Evolutionary conservation across 306 rosid species (phyloP).

Genomic region (Glycine latifolia): DNA sequence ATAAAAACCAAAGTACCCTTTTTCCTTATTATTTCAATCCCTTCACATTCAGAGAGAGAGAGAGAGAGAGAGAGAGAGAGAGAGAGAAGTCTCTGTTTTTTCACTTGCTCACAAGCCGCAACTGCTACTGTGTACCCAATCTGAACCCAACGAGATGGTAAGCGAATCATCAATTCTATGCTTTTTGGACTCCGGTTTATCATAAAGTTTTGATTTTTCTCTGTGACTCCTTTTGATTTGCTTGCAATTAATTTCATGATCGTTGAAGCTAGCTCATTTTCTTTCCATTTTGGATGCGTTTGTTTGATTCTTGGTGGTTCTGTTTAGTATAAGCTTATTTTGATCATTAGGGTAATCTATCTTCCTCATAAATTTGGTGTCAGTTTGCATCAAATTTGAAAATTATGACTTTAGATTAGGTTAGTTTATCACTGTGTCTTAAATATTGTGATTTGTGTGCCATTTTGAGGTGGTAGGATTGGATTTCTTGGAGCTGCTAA

Average conservation of each 20-base stretch:
- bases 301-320: conserved; percentile 36
- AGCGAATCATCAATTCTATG: conserved; percentile 13
- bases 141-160: conserved; percentile 61
- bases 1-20: conserved; percentile 15
- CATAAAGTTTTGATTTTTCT: conserved; percentile 28
- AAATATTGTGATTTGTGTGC: conserved; percentile 24
- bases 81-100: conserved; percentile 33
- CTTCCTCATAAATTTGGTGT: conserved; percentile 30
- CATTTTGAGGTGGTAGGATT: conserved; percentile 17
- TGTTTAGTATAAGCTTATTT: conserved; percentile 1
- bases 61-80: neutral
- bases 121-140: conserved; percentile 46
- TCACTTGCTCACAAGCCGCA: conserved; percentile 46
- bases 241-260: conserved; percentile 31
- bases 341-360: conserved; percentile 17
- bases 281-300: conserved; percentile 23
- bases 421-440: conserved; percentile 32
- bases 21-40: conserved; percentile 21
- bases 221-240: conserved; percentile 15
- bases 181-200: neutral
- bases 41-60: conserved; percentile 18
- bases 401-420: conserved; percentile 34
- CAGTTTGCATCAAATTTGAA: conserved; percentile 13
- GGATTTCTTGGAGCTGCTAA: neutral
- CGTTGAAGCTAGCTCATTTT: neutral